Conservation (phyloP, 2,329 filamentous ascomycete genomes). For the Penicillium digitatum region DNA sequence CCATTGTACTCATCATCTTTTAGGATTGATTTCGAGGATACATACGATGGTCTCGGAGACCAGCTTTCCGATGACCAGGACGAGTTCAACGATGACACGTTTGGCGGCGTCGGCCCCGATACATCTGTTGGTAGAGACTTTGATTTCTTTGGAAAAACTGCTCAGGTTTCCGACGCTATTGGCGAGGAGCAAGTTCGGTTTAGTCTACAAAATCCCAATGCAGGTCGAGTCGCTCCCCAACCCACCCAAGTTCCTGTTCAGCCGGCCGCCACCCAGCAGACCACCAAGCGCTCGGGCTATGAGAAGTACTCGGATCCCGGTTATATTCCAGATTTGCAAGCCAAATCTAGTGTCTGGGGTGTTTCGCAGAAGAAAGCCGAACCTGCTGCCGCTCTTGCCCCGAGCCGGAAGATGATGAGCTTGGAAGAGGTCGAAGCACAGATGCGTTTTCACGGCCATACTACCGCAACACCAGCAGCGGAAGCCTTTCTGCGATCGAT, state of each 20-base stretch:
- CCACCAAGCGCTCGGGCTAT: slow-evolving; percentile 75
- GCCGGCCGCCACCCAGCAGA: slow-evolving; percentile 44
- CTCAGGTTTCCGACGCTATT: slow-evolving; percentile 77
- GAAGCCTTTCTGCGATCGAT: slow-evolving; percentile 29
- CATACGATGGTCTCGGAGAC: slow-evolving; percentile 90
- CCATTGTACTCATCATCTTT: neutral
- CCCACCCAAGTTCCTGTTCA: slow-evolving; percentile 37
- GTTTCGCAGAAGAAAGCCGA: slow-evolving; percentile 49
- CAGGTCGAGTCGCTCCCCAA: slow-evolving; percentile 34
- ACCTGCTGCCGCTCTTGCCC: slow-evolving; percentile 20
- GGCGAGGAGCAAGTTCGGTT: slow-evolving; percentile 88
- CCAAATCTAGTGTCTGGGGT: slow-evolving; percentile 91
- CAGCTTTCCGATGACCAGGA: slow-evolving; percentile 88
- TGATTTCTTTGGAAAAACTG: slow-evolving; percentile 92
- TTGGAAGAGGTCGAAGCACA: slow-evolving; percentile 94
- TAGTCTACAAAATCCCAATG: slow-evolving; percentile 64
- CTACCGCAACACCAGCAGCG: slow-evolving; percentile 24
- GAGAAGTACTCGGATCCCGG: slow-evolving; percentile 84
- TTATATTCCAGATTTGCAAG: slow-evolving; percentile 83
- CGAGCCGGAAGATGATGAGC: slow-evolving; percentile 77
- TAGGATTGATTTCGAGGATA: slow-evolving; percentile 89
- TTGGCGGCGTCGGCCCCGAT: slow-evolving; percentile 50
- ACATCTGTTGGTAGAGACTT: slow-evolving; percentile 79
- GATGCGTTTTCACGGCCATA: slow-evolving; percentile 65
- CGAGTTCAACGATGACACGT: slow-evolving; percentile 95